phyloP scores from a whole-genome alignment of 2,329 filamentous ascomycete genomes.

The Curvularia spicifera region DNA sequence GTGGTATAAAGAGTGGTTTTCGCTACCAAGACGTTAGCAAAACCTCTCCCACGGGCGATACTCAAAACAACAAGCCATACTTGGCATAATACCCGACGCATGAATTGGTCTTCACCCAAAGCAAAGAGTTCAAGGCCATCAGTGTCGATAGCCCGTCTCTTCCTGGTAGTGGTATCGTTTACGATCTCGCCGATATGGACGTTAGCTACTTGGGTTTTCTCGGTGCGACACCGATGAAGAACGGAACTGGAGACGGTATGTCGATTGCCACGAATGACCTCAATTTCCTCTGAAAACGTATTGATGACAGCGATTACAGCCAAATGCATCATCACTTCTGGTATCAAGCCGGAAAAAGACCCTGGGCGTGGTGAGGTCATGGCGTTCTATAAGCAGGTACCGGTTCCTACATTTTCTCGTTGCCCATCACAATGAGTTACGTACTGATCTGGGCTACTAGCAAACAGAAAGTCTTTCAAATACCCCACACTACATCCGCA shows the following conservation, averaged over 20 bases:
- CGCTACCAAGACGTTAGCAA: conserved; percentile 43
- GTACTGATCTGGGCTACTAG: conserved; percentile 3
- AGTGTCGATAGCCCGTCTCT: conserved; percentile 43
- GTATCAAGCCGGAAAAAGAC: conserved; percentile 24
- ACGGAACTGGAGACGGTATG: not conserved
- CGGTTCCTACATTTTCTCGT: too few relatives aligned
- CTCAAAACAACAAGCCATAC: conserved; percentile 38
- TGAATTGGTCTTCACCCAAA: conserved; percentile 45
- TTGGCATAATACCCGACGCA: conserved; percentile 49
- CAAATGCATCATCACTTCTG: conserved; percentile 26
- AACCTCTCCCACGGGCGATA: conserved; percentile 15
- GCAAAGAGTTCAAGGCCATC: conserved; percentile 46
- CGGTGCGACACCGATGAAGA: conserved; percentile 18
- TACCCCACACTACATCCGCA: conserved; percentile 30
- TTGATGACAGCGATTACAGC: conserved; percentile 15
- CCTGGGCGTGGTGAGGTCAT: conserved; percentile 21
- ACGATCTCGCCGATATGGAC: conserved; percentile 43
- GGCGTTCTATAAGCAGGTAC: conserved; percentile 23
- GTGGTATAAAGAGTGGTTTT: conserved; percentile 43
- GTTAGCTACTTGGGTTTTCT: conserved; percentile 32
- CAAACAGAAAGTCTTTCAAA: conserved; percentile 24
- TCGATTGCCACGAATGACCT: not conserved
- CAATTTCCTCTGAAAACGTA: not conserved
- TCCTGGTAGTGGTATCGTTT: conserved; percentile 33
- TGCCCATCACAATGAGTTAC: too few relatives aligned